Base-by-base conservation (phyloP, 495 filamentous ascomycete species). In the Hypoxylon trugodes region DNA sequence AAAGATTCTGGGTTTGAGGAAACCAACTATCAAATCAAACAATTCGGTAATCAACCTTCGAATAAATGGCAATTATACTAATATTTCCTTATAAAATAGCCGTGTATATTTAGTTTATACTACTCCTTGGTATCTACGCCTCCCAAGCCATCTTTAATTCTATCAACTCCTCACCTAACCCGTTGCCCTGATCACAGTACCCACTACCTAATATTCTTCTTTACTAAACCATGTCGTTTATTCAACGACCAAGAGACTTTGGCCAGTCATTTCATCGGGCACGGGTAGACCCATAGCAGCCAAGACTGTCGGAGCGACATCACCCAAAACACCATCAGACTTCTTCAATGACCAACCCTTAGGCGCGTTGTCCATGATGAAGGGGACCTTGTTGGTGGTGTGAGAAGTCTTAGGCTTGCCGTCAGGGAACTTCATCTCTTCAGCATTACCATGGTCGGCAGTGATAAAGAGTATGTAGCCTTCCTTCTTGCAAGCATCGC, bases 371-470 rank as follows among this genome's bases (percentile, higher is more conserved):
- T 91, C 93, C 93, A 98, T 95, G 69, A 98, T 84, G 78, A 98
- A 96, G 8, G 95, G 95, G 46, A 98, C 95, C 75, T 91, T 91
- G 83, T 98, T 98, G 48, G 89, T 93, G 19, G 95, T 98, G 82
- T 98, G 95, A 41, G 91, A 93, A 10, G 95, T 98, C 86, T 98
- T 98, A 40, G 95, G 95, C 70, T 90, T 94, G 70, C 92, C 90
- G 71, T 96, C 89, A 66, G 91, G 86, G 76, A 90, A 97, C 77
- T 97, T 85, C 95, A 98, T 98, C 83, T 98, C 95, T 82, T 98
- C 95, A 48, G 95, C 95, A 69, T 98, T 98, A 52, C 95, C 95
- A 73, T 98, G 95, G 77, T 98, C 95, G 2, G 93, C 81, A 7
- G 95, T 98, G 70, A 98, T 87, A 78, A 98, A 97, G 13, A 98